Conservation (phyloP, 331 rosid species). For the Rosa hybrid region DNA sequence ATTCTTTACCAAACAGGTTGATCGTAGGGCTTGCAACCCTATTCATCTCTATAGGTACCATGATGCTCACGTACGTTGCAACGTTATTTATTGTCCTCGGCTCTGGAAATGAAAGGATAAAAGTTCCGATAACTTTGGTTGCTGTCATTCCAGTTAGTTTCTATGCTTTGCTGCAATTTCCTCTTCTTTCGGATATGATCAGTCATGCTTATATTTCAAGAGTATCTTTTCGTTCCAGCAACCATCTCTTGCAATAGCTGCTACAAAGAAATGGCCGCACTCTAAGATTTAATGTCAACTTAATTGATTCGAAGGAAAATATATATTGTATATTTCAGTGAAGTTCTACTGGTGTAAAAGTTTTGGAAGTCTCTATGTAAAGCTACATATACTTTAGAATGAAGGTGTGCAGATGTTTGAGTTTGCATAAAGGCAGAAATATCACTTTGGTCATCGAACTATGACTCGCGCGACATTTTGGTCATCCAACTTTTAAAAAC, state of each 20-base stretch:
- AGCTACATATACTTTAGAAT: no score
- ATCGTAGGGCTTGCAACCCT: constrained; percentile 18
- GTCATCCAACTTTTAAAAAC: no score
- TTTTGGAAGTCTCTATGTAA: no score
- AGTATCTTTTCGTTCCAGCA: neutral
- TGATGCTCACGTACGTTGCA: constrained; percentile 15
- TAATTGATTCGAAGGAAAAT: neutral
- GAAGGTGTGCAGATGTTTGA: no score
- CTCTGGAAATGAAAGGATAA: neutral
- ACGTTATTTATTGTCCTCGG: neutral
- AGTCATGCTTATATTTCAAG: constrained; percentile 12
- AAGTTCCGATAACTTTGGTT: neutral
- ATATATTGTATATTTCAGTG: neutral
- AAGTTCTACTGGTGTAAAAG: neutral
- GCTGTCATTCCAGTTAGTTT: constrained; percentile 10
- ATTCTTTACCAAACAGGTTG: neutral
- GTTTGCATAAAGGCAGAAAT: no score
- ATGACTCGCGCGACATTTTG: no score
- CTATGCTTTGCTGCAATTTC: constrained; percentile 9
- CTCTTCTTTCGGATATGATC: constrained; percentile 18
- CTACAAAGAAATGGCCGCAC: neutral
- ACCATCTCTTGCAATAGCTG: neutral
- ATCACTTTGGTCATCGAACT: no score
- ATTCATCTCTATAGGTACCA: constrained; percentile 15
- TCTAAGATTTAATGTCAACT: no score